A percentile compares a stretch with the other conserved stretches of the same genome.
Conservation (phyloP, 2,329 filamentous ascomycete genomes). For the Aspergillus piperis region DNA sequence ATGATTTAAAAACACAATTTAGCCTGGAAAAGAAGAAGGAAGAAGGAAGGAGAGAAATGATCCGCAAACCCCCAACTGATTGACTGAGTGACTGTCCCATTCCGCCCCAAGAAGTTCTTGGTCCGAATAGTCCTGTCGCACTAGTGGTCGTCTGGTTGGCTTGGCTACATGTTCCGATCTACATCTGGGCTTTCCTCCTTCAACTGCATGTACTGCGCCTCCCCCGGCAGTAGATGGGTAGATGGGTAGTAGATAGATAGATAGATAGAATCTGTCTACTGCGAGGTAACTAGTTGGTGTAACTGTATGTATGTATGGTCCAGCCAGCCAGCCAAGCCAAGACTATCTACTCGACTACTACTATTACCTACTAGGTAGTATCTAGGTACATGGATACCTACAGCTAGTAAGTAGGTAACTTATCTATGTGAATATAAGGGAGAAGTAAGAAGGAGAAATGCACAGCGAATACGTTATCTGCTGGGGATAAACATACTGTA, state of each 20-base stretch:
- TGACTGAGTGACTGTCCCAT: too few relatives aligned
- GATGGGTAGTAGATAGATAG: too few relatives aligned
- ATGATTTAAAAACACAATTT: not conserved
- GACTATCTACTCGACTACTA: too few relatives aligned
- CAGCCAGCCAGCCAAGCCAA: not conserved
- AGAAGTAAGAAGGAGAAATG: too few relatives aligned
- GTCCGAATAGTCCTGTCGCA: slow-evolving; percentile 1
- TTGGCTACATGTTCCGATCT: slow-evolving; percentile 4
- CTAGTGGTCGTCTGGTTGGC: not conserved
- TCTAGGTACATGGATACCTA: too few relatives aligned
- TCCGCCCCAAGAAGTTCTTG: slow-evolving; percentile 1
- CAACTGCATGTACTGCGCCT: not conserved
- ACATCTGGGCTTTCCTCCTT: not conserved
- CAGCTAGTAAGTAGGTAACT: too few relatives aligned
- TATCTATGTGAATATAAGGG: too few relatives aligned
- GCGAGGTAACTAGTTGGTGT: too few relatives aligned
- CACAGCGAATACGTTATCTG: not conserved
- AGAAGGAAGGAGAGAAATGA: not conserved
- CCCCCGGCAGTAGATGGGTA: too few relatives aligned
- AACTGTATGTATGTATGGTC: not conserved
- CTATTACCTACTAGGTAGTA: not conserved
- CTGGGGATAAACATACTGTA: not conserved
- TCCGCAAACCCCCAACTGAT: not conserved
- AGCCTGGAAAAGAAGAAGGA: too few relatives aligned
- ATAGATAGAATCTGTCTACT: too few relatives aligned